phyloP scores from a whole-genome alignment of 208 protist genomes.

The Acanthamoeba lugdunensis region DNA sequence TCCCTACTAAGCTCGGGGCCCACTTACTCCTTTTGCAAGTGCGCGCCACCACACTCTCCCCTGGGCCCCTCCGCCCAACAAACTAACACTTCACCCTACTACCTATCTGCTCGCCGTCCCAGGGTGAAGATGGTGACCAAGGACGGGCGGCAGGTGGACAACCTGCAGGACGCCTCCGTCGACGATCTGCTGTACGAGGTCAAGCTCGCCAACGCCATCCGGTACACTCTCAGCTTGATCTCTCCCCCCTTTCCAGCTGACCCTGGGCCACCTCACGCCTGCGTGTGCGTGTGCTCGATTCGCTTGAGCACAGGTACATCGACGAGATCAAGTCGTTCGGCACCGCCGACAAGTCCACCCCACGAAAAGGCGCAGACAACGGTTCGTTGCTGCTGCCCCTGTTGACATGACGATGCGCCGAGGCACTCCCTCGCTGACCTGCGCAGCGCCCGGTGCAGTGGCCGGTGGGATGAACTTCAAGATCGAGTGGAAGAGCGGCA shows the following conservation, averaged over 20 bases:
- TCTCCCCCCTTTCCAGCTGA: too few species aligned
- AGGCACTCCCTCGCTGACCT: background rate
- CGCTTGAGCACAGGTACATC: background rate
- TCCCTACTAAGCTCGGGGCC: background rate
- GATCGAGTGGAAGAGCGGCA: slow-evolving; percentile 37
- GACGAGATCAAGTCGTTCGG: slow-evolving; percentile 29
- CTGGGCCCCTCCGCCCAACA: too few species aligned
- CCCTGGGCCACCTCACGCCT: too few species aligned
- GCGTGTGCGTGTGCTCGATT: background rate
- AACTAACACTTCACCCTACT: background rate
- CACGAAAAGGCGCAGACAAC: background rate
- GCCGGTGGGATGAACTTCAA: background rate
- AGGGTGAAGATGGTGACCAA: slow-evolving; percentile 19
- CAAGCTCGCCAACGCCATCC: background rate
- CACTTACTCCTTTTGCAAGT: slow-evolving; percentile 40
- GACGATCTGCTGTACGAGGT: background rate
- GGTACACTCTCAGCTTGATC: background rate
- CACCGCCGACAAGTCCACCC: background rate
- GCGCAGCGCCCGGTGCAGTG: background rate
- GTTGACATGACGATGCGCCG: too few species aligned
- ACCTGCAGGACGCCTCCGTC: background rate
- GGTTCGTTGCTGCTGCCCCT: background rate
- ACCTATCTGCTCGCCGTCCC: background rate
- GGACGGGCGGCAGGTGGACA: slow-evolving; percentile 3
- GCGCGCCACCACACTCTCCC: background rate